Base-by-base conservation (phyloP, 108 stramenopile genomes). In the Fistulifera solaris region DNA sequence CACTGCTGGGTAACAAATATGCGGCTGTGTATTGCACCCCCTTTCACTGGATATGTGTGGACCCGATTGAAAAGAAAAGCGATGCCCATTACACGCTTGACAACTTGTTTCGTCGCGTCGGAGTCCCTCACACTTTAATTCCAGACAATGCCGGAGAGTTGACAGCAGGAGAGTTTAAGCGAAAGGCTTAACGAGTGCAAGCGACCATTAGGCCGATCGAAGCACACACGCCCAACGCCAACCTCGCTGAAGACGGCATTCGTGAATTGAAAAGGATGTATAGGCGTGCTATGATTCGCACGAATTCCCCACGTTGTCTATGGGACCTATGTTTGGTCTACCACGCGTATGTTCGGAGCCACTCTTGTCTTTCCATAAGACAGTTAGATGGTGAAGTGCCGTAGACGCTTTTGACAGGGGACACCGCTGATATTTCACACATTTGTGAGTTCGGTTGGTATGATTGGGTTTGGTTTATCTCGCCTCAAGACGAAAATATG, bases 371-470 rank as follows among this genome's bases (percentile, higher is more conserved):
- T 6, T 16, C 44, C 21, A 61, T 66, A 41, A 55, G 38, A 31
- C 7, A n/a, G 21, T 27, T 66, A 8, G 38, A 63, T 1, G 71
- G 71, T 18, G 2, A 49, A 18, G 55, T 58, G 3, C 65, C 73
- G 0, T 45, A 66, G 28, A 53, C 54, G 0, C 21, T 66, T 25
- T 27, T 74, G n/a, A 23, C 44, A 0, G 68, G 76, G 10, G 61
- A 63, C 0, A 70, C 72, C 1, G 46, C 72, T 3, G 72, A 78
- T 28, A 78, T 78, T 11, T 61, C 63, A 16, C 60, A 61, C 14
- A 56, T 63, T 3, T 31, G 48, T 17, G 56, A 68, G 42, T 68
- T 69, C 48, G 65, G 42, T 3, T 75, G 48, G 46, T 71, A 70
- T 59, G 56, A 68, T 6, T 76, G 66, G 58, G 61, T 71, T 0